Base-by-base conservation (phyloP, 2,329 filamentous ascomycete species). In the Aspergillus oerlinghausenensis region DNA sequence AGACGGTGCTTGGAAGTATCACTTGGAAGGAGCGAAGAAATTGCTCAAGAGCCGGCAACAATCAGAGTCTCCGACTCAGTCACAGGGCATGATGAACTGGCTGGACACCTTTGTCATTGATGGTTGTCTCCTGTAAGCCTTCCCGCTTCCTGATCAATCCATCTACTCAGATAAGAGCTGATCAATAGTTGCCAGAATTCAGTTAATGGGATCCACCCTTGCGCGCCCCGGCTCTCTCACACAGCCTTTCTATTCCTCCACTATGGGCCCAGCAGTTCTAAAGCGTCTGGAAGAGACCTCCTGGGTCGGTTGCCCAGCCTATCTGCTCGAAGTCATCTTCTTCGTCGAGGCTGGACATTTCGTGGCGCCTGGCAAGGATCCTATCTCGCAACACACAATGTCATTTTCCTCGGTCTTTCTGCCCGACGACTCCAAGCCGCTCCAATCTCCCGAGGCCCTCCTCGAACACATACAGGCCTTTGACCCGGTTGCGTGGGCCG, bases 21-120 rank as follows among this genome's bases (percentile, higher is more conserved):
- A 82, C 57, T 73, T 81, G 50, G 77, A 79, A 57, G 80, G 80
- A 6, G 79, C 79, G n/a, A 76, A 77, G 60, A 75, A 73, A 54
- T 68, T 81, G 21, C 72, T 82, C 26, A 70, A 73, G 42, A 69
- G 70, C 8, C 67, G 78, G 28, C 68, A 72, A 54, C 56, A 67
- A 29, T 60, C 61, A 40, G 57, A 56, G 35, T 52, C 53, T 3
- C 48, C 59, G 17, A 57, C 55, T 28, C 61, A 54, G 21, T 45
- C 58, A 10, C 51, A 62, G 56, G 59, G 61, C 11, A 69, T 72
- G 7, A 62, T 73, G 6, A 65, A 72, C 29, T 71, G 69, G 54
- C 61, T 75, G 21, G 68, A 74, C 55, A 65, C 67, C 17, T 74
- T 75, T 49, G 70, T 71, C 23, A 64, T 74, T 25, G 72, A 75